Evolutionary conservation across 2,329 filamentous ascomycete genomes (phyloP).

Genomic region (Pestalotiopsis sp.): DNA sequence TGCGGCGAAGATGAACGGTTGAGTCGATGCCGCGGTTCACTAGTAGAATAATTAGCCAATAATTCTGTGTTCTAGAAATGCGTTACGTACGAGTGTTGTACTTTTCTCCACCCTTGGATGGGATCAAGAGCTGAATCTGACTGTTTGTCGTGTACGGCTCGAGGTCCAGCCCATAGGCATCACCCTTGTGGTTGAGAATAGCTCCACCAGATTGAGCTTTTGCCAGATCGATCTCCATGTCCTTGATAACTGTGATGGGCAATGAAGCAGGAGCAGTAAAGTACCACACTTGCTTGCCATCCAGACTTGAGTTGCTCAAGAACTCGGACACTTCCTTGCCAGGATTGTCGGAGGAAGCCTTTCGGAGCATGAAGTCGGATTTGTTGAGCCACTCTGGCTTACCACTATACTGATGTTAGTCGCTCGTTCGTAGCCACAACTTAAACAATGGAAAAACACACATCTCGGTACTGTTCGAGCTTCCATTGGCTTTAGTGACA

Average conservation of each 20-base stretch:
- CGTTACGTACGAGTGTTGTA: conserved; percentile 55
- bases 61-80: conserved; percentile 16
- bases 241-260: conserved; percentile 67
- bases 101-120: conserved; percentile 54
- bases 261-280: conserved; percentile 73
- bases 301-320: conserved; percentile 59
- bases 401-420: conserved; percentile 21
- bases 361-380: conserved; percentile 57
- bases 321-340: conserved; percentile 53
- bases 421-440: not conserved
- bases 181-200: conserved; percentile 64
- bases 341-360: conserved; percentile 43
- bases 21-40: conserved; percentile 53
- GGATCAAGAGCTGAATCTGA: conserved; percentile 63
- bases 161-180: conserved; percentile 63
- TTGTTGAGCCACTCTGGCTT: conserved; percentile 45
- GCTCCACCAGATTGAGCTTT: conserved; percentile 53
- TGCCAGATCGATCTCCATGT: conserved; percentile 63
- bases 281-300: conserved; percentile 80
- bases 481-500: conserved; percentile 22
- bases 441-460: conserved; percentile 18
- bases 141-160: conserved; percentile 53
- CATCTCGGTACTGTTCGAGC: conserved; percentile 19
- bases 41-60: conserved; percentile 30
- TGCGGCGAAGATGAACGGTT: conserved; percentile 67